These are phyloP conservation scores for Tetragonia tetragonoides DNA, from an alignment of 148 eudicot genomes.

Conservation along the genomic window DNA sequence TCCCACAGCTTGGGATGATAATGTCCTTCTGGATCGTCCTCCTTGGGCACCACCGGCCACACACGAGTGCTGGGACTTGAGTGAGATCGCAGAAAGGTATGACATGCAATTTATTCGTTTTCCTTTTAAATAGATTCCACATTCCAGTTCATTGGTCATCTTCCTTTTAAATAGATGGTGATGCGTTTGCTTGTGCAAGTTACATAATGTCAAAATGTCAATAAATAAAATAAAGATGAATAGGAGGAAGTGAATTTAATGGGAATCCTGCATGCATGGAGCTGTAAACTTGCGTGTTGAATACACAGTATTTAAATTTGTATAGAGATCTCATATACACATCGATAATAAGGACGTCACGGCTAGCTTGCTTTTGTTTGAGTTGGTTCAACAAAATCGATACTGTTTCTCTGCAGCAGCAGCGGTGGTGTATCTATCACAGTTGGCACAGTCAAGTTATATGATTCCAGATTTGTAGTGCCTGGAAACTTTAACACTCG, in stretches of 20 bases:
- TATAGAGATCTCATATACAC: not conserved
- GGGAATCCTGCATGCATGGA: too few relatives aligned
- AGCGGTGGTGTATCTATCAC: conserved; percentile 5
- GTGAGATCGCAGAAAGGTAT: conserved; percentile 14
- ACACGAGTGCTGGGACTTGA: not conserved
- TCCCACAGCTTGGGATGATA: not conserved
- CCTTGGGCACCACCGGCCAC: not conserved
- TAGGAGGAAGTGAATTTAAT: too few relatives aligned
- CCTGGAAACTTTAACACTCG: conserved; percentile 37
- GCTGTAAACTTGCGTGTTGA: too few relatives aligned
- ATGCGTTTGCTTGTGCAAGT: too few relatives aligned
- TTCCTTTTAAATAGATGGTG: not conserved
- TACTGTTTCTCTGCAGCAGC: not conserved
- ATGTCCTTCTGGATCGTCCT: not conserved
- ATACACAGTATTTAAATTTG: not conserved
- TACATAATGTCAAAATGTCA: too few relatives aligned
- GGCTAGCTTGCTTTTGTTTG: too few relatives aligned
- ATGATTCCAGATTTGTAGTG: conserved; percentile 45
- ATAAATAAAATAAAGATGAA: too few relatives aligned
- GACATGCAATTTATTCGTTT: not conserved
- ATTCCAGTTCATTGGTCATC: too few relatives aligned
- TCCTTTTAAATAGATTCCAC: not conserved
- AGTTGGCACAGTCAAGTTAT: conserved; percentile 37
- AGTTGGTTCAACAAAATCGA: too few relatives aligned
- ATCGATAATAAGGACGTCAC: too few relatives aligned